These are phyloP conservation scores for Trypanosoma conorhini DNA, from an alignment of 208 protist genomes.

Conservation along the genomic window DNA sequence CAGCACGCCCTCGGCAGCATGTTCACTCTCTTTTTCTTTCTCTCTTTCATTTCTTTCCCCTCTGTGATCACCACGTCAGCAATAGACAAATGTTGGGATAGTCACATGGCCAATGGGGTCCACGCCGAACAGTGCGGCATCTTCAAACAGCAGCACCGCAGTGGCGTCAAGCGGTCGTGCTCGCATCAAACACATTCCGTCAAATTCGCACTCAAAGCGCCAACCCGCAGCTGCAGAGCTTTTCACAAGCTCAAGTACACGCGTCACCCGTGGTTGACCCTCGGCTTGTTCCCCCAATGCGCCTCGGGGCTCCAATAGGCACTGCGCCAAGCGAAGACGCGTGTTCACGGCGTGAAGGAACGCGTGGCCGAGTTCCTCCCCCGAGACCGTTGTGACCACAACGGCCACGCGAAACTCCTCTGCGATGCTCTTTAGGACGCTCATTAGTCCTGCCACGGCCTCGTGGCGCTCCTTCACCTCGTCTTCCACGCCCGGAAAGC, in stretches of 20 bases:
- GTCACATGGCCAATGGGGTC: constrained; percentile 46
- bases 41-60: not conserved
- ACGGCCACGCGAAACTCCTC: constrained; percentile 38
- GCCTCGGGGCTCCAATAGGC: constrained; percentile 5
- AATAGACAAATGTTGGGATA: constrained; percentile 45
- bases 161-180: constrained; percentile 7
- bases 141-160: constrained; percentile 18
- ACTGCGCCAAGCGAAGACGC: constrained; percentile 41
- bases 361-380: constrained; percentile 47
- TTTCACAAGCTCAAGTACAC: constrained; percentile 25
- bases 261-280: not conserved
- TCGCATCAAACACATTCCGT: constrained; percentile 24
- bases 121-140: constrained; percentile 13
- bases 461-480: constrained; percentile 51
- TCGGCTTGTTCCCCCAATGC: not conserved
- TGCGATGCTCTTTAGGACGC: constrained; percentile 58
- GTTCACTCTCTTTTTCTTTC: not conserved
- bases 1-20: not conserved
- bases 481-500: constrained; percentile 37
- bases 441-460: constrained; percentile 37
- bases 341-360: constrained; percentile 75
- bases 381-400: constrained; percentile 35
- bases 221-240: constrained; percentile 10
- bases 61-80: constrained; percentile 20
- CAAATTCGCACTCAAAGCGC: constrained; percentile 20